Base-by-base conservation (phyloP, 192 early-diverging fungal species). In the Coemansia sp. region DNA sequence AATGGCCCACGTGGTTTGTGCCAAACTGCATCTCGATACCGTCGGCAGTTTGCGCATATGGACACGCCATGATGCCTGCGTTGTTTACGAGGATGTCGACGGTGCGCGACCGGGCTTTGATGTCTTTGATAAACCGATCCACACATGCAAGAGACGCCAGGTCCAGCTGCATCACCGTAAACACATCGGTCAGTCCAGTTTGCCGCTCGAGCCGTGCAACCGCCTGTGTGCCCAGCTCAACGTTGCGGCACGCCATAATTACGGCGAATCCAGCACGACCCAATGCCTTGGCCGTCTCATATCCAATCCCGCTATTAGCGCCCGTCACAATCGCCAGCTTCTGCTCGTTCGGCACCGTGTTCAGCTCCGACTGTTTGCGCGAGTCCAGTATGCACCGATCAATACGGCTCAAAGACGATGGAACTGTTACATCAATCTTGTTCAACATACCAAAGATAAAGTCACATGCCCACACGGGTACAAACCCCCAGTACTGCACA, bases 21-120 rank as follows among this genome's bases (percentile, higher is more conserved):
- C 79, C 82, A 47, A 88, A 85, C 64, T 89, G 88, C 56, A 70
- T 35, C 74, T 90, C 89, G n/a, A 89, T 85, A 19, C 83, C 85
- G 39, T 91, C 84, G 23, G 58, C 69, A 32, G 84, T 77, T 37
- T 84, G 76, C 0, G 62, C 49, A 17, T 72, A 81, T 3, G 89
- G 87, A 7, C 75, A 63, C 32, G 70, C 70, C 88, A 91, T 89
- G 19, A 91, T 81, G 10, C 85, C 86, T 21, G 83, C 80, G 39
- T 83, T 84, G 65, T 65, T 62, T 4, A 84, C 74, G 25, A 84
- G 38, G 1, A 76, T n/a, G 24, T 83, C 67, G 14, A 84, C 45
- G 10, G 64, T 19, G 8, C 47, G 14, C 17, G 58, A 60, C 2
- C 70, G 60, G 9, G 50, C 56, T 48, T 71, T 72, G 49, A 86